Evolutionary conservation across 805 yeast species (phyloP), one percentile per base, ranked within the genome.

Genomic region (Candida succiphila): DNA sequence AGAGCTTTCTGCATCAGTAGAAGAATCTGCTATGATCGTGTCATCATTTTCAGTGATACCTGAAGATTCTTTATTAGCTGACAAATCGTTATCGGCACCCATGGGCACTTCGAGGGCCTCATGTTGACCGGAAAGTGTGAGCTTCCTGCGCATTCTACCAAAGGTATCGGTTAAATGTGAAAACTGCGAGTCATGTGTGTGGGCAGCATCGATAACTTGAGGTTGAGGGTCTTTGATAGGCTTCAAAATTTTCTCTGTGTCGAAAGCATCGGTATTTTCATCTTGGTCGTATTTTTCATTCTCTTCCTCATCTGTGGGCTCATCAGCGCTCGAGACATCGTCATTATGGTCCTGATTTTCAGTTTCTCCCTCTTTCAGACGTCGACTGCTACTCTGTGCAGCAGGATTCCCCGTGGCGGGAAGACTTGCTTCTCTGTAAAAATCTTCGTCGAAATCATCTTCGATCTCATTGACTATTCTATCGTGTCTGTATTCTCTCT

Each of bases 381-480:
- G 33, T 2, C 17, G 31, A 26, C 15, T 25, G 23, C 16, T 31
- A 23, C 22, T n/a, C n/a, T n/a, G n/a, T 21, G 23, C 7, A 10
- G 23, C 23, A 21, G 10, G 7, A 10, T 21, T 21, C 7, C 10
- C 10, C 10, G 23, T 8, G 7, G 23, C 7, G 23, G 7, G 10
- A 7, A 34, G 22, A 6, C 35, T 36, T 2, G 50, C 39, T 34
- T 51, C 55, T 22, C 42, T 39, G 29, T 44, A 40, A 29, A 53
- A 55, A 27, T 48, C 56, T 15, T 43, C 39, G 32, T 54, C 56
- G 25, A 55, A 54, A 37, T 55, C 60, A 20, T 52, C 45, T 33
- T 54, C 58, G 10, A 55, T 49, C 26, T 51, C 51, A 16, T 39
- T 36, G 22, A 27, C 27, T 12, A 28, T 29, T 20, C 31, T 26